Conservation (phyloP, 345 rosid species). For the Orychophragmus violaceus region DNA sequence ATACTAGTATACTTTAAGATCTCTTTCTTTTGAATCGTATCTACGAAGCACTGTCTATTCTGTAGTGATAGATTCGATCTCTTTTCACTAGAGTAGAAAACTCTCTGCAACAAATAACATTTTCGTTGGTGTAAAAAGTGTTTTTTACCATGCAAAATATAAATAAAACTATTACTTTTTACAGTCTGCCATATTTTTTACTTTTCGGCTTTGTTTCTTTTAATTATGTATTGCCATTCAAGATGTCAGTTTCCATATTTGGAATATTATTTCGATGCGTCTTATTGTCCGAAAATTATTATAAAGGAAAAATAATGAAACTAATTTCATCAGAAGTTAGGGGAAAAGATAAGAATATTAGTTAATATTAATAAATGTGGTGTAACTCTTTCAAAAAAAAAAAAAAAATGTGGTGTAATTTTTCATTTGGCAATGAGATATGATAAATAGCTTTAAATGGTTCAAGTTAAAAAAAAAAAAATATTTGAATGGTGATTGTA, state of each 20-base stretch:
- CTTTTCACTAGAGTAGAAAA: constrained; percentile 31
- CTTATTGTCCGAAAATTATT: constrained; percentile 15
- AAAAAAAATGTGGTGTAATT: no score
- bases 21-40: constrained; percentile 23
- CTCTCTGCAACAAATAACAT: constrained; percentile 3
- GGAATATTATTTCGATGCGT: constrained; percentile 27
- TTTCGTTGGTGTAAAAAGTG: constrained; percentile 15
- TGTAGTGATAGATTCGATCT: constrained; percentile 32
- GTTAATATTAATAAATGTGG: neutral
- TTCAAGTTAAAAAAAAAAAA: no score
- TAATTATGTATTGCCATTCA: constrained; percentile 32
- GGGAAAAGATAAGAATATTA: neutral
- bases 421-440: neutral
- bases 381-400: no score
- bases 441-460: neutral
- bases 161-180: constrained; percentile 15
- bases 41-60: constrained; percentile 26
- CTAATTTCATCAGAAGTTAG: neutral
- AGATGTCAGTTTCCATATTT: constrained; percentile 33
- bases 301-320: neutral
- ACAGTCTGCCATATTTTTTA: constrained; percentile 21
- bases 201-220: constrained; percentile 30
- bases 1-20: constrained; percentile 13
- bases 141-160: constrained; percentile 8
- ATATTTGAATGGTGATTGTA: no score